Base-by-base conservation (phyloP, 495 filamentous ascomycete genomes). In the Xylona heveae region DNA sequence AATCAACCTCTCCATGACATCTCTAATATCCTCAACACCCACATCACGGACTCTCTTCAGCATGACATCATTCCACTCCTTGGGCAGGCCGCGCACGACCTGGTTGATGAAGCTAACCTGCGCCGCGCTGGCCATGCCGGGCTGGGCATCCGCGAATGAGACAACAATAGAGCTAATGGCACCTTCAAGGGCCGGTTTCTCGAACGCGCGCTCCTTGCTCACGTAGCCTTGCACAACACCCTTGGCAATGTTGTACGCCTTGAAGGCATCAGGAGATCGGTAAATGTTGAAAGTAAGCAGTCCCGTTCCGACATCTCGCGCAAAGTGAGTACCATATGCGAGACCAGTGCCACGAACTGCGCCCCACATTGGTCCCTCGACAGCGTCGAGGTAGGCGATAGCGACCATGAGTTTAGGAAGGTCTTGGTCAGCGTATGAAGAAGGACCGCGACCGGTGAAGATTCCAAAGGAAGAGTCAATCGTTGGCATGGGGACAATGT, bases 311-410 rank as follows among this genome's bases (percentile, higher is more conserved):
- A 78, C 55, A 39, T 78, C 71, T 36, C 71, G 68, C 9, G 54
- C 59, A 45, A 94, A 90, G 39, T 57, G 63, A 6, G 74, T 73
- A 10, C 81, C 80, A 48, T 99, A 99, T 1, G 84, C 88, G 18
- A 95, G 63, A 18, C 88, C 90, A 28, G 73, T 82, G 25, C 88
- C 88, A 24, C 88, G 82, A 31, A 93, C 73, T 2, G 80, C 79
- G 37, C 71, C 71, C 83, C 85, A 95, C 15, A 97, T 66, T 4
- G 88, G 90, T 2, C 88, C 88, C 54, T 95, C 90, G 12, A 88
- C 76, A 0, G 81, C 71, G 40, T 93, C 84, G 38, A 99, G 74
- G 50, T 92, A 95, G 7, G 82, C 66, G 19, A 76, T 65, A 1
- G 83, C 85, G 6, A 95, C 80, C 40, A 92, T 62, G 29, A 88